Base-by-base conservation (phyloP, 129 eudicot species). In the Flaveria sonorensis region DNA sequence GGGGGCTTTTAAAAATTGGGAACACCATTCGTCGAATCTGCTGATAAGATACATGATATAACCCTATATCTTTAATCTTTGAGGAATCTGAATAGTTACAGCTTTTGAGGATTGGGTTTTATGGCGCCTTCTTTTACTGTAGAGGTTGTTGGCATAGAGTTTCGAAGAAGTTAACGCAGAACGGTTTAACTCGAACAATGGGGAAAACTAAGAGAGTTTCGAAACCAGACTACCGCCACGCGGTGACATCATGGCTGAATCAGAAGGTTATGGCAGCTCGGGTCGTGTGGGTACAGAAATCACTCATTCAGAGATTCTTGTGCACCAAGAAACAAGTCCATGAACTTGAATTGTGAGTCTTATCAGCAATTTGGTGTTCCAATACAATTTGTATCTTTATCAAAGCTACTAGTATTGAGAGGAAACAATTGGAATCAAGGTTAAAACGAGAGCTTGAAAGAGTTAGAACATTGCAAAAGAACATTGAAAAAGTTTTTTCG, bases 161-260 rank as follows among this genome's bases (percentile, higher is more conserved):
- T 72, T 79, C 82, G 16, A 82, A 74, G 46, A 77, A 79, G 74
- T 80, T 24, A 52, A 71, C 76, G 8, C 83, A 77, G 73, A 60
- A 45, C 12, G 10, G 12, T 19, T 19, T 20, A 3, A 20, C 3
- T 61, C 82, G n/a, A 57, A 82, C 83, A 87, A 89, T 83, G 93
- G 96, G 93, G 63, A 92, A 92, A 85, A 82, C 87, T 1, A 80
- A 88, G 64, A 92, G 89, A 59, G 87, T 86, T 73, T 82, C 91
- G 0, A 85, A 87, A 60, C 86, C 90, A 0, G 96, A 92, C 23
- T 84, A 86, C 14, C 83, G 92, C 0, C 91, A 88, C 72, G 87
- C 79, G 0, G 90, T 89, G 42, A 61, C 26, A 26, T 20, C 10
- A 63, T 63, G 69, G 45, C 11, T 63, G 45, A 26, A 4, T 63